Percentiles rank a stretch among this genome's conserved stretches.
Conservation (phyloP, 2,329 filamentous ascomycete species). For the Aspergillus fumigatiaffinis region DNA sequence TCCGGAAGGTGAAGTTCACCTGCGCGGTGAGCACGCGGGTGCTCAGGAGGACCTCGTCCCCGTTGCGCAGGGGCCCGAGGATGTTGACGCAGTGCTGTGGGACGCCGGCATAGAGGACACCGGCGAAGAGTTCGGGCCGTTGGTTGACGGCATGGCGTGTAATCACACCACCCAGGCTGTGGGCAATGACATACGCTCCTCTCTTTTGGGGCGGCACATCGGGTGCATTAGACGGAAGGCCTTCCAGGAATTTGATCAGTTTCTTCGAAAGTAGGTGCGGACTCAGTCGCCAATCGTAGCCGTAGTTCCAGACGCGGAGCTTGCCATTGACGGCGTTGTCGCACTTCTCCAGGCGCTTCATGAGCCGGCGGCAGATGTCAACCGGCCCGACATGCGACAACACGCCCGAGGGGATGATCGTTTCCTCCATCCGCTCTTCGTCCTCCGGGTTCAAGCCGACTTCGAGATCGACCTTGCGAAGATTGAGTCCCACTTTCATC, state of each 20-base stretch:
- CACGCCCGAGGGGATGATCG: constrained; percentile 82
- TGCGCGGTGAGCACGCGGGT: constrained; percentile 86
- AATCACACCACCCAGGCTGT: constrained; percentile 81
- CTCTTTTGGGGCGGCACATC: constrained; percentile 50
- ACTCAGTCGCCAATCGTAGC: constrained; percentile 91
- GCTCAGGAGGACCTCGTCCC: constrained; percentile 87
- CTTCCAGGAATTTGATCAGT: constrained; percentile 69
- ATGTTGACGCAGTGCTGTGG: constrained; percentile 89
- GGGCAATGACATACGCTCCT: constrained; percentile 78
- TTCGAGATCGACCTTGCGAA: constrained; percentile 87
- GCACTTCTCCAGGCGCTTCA: constrained; percentile 71
- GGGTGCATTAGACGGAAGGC: constrained; percentile 68
- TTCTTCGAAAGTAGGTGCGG: constrained; percentile 69
- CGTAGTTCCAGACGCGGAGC: constrained; percentile 81
- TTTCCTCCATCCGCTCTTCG: constrained; percentile 76
- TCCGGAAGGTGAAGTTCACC: constrained; percentile 88
- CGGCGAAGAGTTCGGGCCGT: constrained; percentile 77
- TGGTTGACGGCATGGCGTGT: constrained; percentile 84
- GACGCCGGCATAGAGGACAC: constrained; percentile 79
- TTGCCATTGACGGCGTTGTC: constrained; percentile 69
- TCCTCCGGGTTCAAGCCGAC: constrained; percentile 78
- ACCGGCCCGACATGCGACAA: constrained; percentile 88
- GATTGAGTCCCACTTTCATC: constrained; percentile 85
- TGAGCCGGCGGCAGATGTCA: constrained; percentile 77
- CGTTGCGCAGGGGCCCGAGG: constrained; percentile 80